phyloP scores from a whole-genome alignment of 1,139 yeast genomes.

The Waltiozyma solani region DNA sequence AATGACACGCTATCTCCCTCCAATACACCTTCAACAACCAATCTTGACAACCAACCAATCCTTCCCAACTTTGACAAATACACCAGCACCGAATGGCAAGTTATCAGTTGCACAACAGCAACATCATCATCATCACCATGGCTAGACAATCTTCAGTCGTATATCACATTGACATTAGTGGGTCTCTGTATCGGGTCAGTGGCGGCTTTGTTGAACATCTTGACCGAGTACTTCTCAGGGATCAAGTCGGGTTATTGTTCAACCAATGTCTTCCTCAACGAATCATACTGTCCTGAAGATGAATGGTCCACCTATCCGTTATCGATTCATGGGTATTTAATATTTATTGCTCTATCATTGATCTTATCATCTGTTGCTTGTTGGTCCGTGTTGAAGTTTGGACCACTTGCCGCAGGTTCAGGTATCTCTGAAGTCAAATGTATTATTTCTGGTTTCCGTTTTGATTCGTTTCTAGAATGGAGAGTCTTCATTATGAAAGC shows the following conservation, averaged over 20 bases:
- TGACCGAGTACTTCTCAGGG: slow-evolving; percentile 82
- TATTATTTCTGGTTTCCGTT: slow-evolving; percentile 83
- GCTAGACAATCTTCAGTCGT: slow-evolving; percentile 35
- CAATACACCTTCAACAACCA: too few species aligned
- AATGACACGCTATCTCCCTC: too few species aligned
- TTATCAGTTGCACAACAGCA: slow-evolving; percentile 1
- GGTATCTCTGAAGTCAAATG: slow-evolving; percentile 96
- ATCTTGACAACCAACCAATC: too few species aligned
- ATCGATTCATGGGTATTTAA: slow-evolving; percentile 36
- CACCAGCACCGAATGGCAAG: slow-evolving; percentile 2
- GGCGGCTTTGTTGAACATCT: slow-evolving; percentile 72
- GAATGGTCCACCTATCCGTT: slow-evolving; percentile 46
- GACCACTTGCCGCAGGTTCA: slow-evolving; percentile 93
- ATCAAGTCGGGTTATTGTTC: slow-evolving; percentile 72
- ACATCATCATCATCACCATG: slow-evolving; percentile 22
- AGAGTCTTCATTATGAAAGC: slow-evolving; percentile 69
- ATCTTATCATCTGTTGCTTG: slow-evolving; percentile 59
- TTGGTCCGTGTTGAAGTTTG: slow-evolving; percentile 53
- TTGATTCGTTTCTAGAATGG: slow-evolving; percentile 69
- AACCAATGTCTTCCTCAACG: slow-evolving; percentile 58
- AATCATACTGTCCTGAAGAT: slow-evolving; percentile 77
- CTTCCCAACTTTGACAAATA: slow-evolving; percentile 4
- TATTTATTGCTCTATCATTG: slow-evolving; percentile 52
- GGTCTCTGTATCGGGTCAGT: slow-evolving; percentile 73
- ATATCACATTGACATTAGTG: slow-evolving; percentile 66